Percentiles rank a stretch among this genome's conserved stretches.
These are phyloP conservation scores for Tolypocladium pustulatum DNA, from an alignment of 2,329 filamentous ascomycete species.

Conservation along the genomic window DNA sequence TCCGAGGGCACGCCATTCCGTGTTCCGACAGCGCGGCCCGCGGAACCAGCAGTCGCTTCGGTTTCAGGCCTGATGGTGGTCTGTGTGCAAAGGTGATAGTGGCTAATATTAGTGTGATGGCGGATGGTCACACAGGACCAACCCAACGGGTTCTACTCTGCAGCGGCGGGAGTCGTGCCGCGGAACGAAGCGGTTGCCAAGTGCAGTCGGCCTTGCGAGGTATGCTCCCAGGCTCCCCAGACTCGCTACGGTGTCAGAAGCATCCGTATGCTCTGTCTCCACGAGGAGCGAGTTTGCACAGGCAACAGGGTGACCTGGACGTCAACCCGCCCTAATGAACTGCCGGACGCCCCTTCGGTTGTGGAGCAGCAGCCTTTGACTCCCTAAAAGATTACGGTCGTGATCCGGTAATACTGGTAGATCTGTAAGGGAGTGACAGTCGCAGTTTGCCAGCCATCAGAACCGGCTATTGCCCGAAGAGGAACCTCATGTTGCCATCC, in stretches of 20 bases:
- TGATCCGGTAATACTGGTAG: neutral
- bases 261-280: neutral
- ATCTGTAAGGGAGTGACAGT: neutral
- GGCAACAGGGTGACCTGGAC: neutral
- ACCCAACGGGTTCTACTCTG: neutral
- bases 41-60: neutral
- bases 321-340: neutral
- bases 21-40: conserved; percentile 4
- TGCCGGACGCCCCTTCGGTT: neutral
- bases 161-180: neutral
- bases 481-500: neutral
- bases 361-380: neutral
- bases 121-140: conserved; percentile 1
- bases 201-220: conserved; percentile 23
- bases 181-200: conserved; percentile 15
- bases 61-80: conserved; percentile 1
- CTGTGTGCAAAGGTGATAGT: conserved; percentile 1
- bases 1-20: neutral
- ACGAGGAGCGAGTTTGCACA: neutral
- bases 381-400: neutral
- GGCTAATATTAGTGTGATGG: neutral
- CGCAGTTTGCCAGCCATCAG: neutral
- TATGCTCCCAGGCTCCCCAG: conserved; percentile 2
- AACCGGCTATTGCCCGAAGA: too few species aligned
- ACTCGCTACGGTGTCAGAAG: conserved; percentile 3